Conservation (phyloP, 2,329 filamentous ascomycete genomes). For the Neonectria magnoliae region DNA sequence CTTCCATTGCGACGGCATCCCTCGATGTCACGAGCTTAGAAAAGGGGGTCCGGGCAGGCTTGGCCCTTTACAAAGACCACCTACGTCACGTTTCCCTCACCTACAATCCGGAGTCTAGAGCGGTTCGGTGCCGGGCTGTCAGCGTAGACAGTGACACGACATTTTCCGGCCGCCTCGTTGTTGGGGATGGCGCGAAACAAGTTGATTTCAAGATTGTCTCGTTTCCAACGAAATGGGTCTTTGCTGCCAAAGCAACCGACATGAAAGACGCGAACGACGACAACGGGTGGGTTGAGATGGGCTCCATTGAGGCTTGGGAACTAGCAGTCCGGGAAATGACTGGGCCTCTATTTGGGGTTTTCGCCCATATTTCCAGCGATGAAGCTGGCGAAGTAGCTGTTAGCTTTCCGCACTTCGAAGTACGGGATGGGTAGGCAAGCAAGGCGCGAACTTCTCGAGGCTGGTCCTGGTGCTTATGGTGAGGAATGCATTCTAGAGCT, state of each 20-base stretch:
- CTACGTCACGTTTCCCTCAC: slow-evolving; percentile 18
- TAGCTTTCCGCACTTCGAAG: neutral
- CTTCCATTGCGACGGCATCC: slow-evolving; percentile 17
- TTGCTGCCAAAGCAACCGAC: neutral
- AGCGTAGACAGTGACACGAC: slow-evolving; percentile 8
- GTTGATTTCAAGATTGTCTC: slow-evolving; percentile 14
- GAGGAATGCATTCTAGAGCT: too few relatives aligned
- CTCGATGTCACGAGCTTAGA: neutral
- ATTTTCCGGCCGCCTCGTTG: neutral
- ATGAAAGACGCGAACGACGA: neutral
- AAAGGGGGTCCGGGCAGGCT: slow-evolving; percentile 9
- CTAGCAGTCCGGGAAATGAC: slow-evolving; percentile 18
- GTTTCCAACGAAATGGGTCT: slow-evolving; percentile 13
- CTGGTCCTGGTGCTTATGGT: too few relatives aligned
- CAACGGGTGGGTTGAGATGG: slow-evolving; percentile 19
- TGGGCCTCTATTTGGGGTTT: slow-evolving; percentile 24
- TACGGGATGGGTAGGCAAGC: neutral
- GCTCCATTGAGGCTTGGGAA: slow-evolving; percentile 11
- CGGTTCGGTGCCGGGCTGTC: neutral
- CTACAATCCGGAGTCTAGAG: neutral
- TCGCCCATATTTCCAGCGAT: neutral
- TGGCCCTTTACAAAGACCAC: slow-evolving; percentile 27
- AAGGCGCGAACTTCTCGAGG: neutral
- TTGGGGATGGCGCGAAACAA: neutral
- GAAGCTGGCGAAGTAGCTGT: neutral